Conservation (phyloP, 208 protist genomes). For the Leishmania martiniquensis region DNA sequence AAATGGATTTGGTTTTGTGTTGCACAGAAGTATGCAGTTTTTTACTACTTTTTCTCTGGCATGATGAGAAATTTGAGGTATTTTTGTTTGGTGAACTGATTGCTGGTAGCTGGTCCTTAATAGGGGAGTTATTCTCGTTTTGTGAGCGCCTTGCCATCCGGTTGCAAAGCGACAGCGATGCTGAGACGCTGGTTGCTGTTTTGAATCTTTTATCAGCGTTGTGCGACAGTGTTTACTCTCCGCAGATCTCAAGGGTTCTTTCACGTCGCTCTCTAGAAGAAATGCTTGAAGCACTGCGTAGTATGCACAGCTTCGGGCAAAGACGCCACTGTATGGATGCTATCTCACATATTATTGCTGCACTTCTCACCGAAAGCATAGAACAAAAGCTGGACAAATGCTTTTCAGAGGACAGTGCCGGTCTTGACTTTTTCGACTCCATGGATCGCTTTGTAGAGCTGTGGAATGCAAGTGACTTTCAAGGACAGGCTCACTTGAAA, state of each 20-base stretch:
- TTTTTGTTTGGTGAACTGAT: conserved; percentile 18
- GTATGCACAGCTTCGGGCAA: neutral
- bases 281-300: neutral
- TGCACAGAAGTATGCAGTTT: conserved; percentile 22
- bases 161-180: neutral
- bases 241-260: neutral
- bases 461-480: conserved; percentile 9
- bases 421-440: neutral
- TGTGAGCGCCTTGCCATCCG: neutral
- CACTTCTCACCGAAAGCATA: neutral
- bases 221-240: conserved; percentile 4
- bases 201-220: conserved; percentile 2
- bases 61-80: neutral
- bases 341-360: neutral
- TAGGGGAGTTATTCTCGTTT: conserved; percentile 15
- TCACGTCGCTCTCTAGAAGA: neutral
- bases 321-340: neutral
- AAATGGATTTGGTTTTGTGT: conserved; percentile 17
- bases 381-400: neutral
- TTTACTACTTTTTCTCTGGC: conserved; percentile 16
- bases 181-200: neutral
- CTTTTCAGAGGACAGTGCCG: neutral
- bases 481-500: neutral
- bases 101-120: conserved; percentile 18
- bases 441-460: conserved; percentile 5